Evolutionary conservation across 2,329 filamentous ascomycete genomes (phyloP).

Genomic region (Teratosphaeria epicoccoides): DNA sequence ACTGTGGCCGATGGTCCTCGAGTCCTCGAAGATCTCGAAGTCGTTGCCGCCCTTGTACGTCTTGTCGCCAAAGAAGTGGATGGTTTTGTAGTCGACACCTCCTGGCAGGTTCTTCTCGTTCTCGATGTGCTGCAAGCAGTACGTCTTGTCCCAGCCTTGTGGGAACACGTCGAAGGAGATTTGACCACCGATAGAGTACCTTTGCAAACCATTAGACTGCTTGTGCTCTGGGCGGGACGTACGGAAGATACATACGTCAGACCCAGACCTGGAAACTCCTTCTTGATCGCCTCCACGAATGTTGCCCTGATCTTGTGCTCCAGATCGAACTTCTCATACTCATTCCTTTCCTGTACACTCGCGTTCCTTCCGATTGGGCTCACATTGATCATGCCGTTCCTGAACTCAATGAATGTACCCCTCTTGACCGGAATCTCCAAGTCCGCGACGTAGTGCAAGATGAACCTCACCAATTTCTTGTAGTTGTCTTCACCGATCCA

Average conservation of each 20-base stretch:
- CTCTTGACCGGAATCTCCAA: conserved; percentile 73
- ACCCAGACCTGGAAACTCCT: conserved; percentile 72
- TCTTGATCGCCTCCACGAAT: conserved; percentile 65
- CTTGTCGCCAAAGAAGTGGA: conserved; percentile 99
- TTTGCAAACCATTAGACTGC: conserved; percentile 26
- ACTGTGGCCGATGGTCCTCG: conserved; percentile 71
- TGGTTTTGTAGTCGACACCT: conserved; percentile 67
- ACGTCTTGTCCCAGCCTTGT: conserved; percentile 95
- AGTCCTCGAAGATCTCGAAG: conserved; percentile 81
- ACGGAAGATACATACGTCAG: conserved; percentile 56
- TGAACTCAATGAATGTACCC: conserved; percentile 78
- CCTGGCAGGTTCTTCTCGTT: conserved; percentile 56
- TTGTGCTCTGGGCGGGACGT: neutral
- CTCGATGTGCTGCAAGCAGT: conserved; percentile 82
- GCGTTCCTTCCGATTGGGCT: conserved; percentile 80
- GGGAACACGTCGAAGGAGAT: conserved; percentile 99
- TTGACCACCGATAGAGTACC: conserved; percentile 89
- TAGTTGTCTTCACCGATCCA: conserved; percentile 82
- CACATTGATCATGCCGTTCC: conserved; percentile 86
- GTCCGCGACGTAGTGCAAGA: conserved; percentile 74
- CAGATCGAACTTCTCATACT: conserved; percentile 74
- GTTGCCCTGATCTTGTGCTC: conserved; percentile 63
- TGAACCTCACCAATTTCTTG: conserved; percentile 65
- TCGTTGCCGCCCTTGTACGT: conserved; percentile 84
- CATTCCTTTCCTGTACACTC: conserved; percentile 64